Conservation (phyloP, 441 rosid species). For the Cnidoscolus chayamansa region DNA sequence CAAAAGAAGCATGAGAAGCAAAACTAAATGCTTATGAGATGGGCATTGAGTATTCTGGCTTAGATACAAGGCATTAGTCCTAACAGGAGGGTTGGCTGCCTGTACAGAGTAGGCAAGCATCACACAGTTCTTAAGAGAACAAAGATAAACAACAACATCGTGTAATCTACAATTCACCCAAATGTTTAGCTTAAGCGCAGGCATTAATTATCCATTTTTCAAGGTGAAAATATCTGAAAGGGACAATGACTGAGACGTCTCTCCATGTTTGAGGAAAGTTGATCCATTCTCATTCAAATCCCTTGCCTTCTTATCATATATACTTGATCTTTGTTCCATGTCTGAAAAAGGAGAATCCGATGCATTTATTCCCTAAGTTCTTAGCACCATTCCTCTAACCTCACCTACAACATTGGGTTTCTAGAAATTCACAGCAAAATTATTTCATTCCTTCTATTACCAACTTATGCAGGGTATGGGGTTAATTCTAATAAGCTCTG, state of each 20-base stretch:
- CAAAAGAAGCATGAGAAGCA: slow-evolving; percentile 11
- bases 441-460: not conserved
- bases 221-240: slow-evolving; percentile 74
- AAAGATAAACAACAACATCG: slow-evolving; percentile 1
- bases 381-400: slow-evolving; percentile 14
- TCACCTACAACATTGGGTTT: not conserved
- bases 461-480: not conserved
- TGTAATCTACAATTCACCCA: slow-evolving; percentile 6
- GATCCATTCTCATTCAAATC: slow-evolving; percentile 76
- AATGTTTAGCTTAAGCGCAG: slow-evolving; percentile 60
- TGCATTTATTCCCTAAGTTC: slow-evolving; percentile 5
- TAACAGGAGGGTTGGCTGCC: slow-evolving; percentile 89
- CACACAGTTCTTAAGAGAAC: not conserved
- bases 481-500: not conserved
- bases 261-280: slow-evolving; percentile 68
- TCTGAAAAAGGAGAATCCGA: slow-evolving; percentile 44
- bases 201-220: slow-evolving; percentile 59
- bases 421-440: not conserved
- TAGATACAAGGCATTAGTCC: slow-evolving; percentile 80
- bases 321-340: slow-evolving; percentile 45
- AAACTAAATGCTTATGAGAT: slow-evolving; percentile 59
- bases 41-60: slow-evolving; percentile 59
- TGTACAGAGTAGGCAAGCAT: slow-evolving; percentile 29
- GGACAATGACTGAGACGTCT: slow-evolving; percentile 83
- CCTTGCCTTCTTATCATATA: slow-evolving; percentile 75